Base-by-base conservation (phyloP, 179 eudicot genomes). In the Heliamphora pulchella region DNA sequence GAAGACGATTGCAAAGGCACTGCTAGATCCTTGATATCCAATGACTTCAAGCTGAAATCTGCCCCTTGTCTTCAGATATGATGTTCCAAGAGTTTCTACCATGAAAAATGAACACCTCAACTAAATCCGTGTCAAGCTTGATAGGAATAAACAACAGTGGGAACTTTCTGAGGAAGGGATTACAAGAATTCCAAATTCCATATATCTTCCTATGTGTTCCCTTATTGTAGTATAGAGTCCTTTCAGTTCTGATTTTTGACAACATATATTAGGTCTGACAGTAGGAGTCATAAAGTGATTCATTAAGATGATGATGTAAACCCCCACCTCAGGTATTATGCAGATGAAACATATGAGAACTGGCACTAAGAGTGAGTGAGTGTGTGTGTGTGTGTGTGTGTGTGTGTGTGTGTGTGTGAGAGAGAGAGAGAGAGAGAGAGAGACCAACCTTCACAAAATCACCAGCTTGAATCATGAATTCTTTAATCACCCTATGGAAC, bases 391-490 rank as follows among this genome's bases (percentile, higher is more conserved):
- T 31, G 31, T 31, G 31, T 31, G 31, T 31, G 31, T 31, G 31
- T 31, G 31, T 31, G 31, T 31, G 31, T 31, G 39, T 31, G 39
- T 31, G 39, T 31, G 39, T 31, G 39, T 31, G 39, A 0, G 39
- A 31, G 39, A 31, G 39, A 31, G 22, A 20, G n/a, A 65, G 70
- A 66, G 70, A 74, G 15, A 54, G 72, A 68, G 53, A 44, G 72
- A 55, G 80, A 81, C 80, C 79, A 64, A 91, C 98, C 98, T 94
- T 94, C 67, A 91, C 59, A 86, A 94, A 94, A 78, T 92, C 98
- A 82, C 97, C 98, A 84, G 92, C 86, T 88, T 94, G 98, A 76
- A 94, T 91, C 98, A 93, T 94, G 80, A 94, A 94, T 84, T 94
- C 98, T 86, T 93, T 94, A 69, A 94, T 94, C 69, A 94, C 96